These are phyloP conservation scores for Xylaria intraflava DNA, from an alignment of 495 filamentous ascomycete species.

Conservation along the genomic window DNA sequence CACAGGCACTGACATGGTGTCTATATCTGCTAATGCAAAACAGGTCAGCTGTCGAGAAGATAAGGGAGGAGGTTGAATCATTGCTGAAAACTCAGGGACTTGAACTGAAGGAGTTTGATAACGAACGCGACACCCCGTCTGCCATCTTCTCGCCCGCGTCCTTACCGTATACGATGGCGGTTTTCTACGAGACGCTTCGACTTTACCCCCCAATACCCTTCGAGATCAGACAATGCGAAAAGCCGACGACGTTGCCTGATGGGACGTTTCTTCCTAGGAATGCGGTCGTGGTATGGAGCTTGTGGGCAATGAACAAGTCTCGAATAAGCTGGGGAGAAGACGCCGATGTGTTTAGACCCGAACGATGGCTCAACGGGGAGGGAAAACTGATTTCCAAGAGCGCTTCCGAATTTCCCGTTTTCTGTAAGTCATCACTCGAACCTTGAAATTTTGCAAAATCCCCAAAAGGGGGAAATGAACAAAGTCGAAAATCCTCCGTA, in stretches of 20 bases:
- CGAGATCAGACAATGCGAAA: conserved; percentile 51
- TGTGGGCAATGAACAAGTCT: conserved; percentile 56
- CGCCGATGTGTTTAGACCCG: conserved; percentile 46
- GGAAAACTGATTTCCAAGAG: conserved; percentile 36
- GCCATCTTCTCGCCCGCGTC: conserved; percentile 34
- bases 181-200: conserved; percentile 51
- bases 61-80: conserved; percentile 36
- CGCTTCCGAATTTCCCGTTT: conserved; percentile 53
- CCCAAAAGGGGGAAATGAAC: too few species aligned
- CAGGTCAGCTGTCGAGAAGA: conserved; percentile 26
- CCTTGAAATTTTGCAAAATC: too few species aligned
- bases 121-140: conserved; percentile 21
- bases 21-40: conserved; percentile 51
- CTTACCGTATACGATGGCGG: conserved; percentile 49
- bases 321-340: conserved; percentile 49
- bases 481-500: too few species aligned
- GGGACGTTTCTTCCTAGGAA: conserved; percentile 48
- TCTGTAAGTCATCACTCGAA: conserved; percentile 17
- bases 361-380: conserved; percentile 43
- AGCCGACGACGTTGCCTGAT: conserved; percentile 47
- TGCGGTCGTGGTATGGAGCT: conserved; percentile 50
- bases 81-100: conserved; percentile 10
- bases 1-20: conserved; percentile 55
- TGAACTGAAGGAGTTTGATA: background rate
- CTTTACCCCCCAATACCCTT: conserved; percentile 56